These are phyloP conservation scores for Pythium pyrilobum DNA, from an alignment of 352 stramenopile species.

Conservation along the genomic window DNA sequence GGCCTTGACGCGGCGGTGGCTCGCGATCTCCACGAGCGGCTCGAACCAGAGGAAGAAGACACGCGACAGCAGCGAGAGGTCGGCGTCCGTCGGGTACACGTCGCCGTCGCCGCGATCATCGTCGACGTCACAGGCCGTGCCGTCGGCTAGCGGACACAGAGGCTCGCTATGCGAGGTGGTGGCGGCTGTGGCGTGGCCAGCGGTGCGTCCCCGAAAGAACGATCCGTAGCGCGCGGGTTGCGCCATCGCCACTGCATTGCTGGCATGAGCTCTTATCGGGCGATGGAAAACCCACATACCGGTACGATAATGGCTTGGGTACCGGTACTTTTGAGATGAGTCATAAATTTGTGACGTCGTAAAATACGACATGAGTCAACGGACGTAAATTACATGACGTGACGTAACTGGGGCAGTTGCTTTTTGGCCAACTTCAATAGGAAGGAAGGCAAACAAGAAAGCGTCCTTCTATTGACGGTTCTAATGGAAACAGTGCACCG, in stretches of 20 bases:
- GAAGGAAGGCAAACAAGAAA: too few species aligned
- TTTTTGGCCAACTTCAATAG: conserved; percentile 9
- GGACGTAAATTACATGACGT: too few species aligned
- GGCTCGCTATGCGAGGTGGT: too few species aligned
- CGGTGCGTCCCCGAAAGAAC: background rate
- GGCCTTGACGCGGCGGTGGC: conserved; percentile 2
- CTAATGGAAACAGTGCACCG: background rate
- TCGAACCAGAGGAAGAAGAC: conserved; percentile 23
- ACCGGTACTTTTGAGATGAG: background rate
- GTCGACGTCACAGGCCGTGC: background rate
- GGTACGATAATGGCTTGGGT: background rate
- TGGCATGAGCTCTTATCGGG: background rate
- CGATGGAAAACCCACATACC: background rate
- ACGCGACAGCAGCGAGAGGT: background rate
- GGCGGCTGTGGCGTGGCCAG: background rate
- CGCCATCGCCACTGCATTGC: background rate
- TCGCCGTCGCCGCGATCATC: background rate
- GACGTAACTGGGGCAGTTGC: too few species aligned
- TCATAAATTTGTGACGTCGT: background rate
- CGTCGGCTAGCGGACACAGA: too few species aligned
- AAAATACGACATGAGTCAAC: too few species aligned
- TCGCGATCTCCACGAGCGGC: conserved; percentile 11
- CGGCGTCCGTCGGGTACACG: background rate
- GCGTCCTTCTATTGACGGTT: background rate
- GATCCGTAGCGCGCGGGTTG: background rate